These are phyloP conservation scores for Neolentinus lepideus DNA, from an alignment of 1,284 basidiomycete genomes.

Conservation along the genomic window DNA sequence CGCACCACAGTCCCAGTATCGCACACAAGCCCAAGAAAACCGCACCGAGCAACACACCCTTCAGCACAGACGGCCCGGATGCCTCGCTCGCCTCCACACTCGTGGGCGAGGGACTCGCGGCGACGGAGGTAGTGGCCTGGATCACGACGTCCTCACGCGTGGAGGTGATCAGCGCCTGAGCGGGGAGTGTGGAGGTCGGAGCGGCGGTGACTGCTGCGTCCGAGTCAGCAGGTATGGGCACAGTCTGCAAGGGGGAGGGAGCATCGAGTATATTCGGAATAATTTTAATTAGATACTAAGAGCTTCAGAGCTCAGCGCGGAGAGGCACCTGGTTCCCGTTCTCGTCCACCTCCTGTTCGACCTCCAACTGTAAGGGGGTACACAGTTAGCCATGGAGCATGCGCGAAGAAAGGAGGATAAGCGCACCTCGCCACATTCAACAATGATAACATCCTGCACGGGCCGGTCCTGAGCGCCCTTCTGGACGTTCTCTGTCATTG, in stretches of 20 bases:
- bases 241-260: constrained; percentile 15
- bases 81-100: background rate
- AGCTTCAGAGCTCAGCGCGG: constrained; percentile 80
- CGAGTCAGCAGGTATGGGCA: background rate
- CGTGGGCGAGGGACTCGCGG: background rate
- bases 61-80: background rate
- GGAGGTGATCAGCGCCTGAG: background rate
- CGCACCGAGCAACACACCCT: background rate
- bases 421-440: constrained; percentile 76
- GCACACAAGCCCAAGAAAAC: constrained; percentile 14
- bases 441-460: constrained; percentile 66
- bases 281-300: constrained; percentile 14
- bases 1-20: constrained; percentile 44
- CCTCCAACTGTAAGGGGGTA: constrained; percentile 39
- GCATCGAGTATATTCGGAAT: constrained; percentile 14
- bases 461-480: constrained; percentile 72
- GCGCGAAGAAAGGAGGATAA: background rate
- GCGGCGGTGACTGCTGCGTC: background rate
- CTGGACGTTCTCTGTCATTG: constrained; percentile 56
- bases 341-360: constrained; percentile 53
- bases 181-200: background rate
- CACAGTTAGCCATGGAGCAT: background rate
- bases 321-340: constrained; percentile 86
- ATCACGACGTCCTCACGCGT: background rate
- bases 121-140: background rate